Evolutionary conservation across 2,329 filamentous ascomycete genomes (phyloP).

Genomic region (Lanzia echinophila): DNA sequence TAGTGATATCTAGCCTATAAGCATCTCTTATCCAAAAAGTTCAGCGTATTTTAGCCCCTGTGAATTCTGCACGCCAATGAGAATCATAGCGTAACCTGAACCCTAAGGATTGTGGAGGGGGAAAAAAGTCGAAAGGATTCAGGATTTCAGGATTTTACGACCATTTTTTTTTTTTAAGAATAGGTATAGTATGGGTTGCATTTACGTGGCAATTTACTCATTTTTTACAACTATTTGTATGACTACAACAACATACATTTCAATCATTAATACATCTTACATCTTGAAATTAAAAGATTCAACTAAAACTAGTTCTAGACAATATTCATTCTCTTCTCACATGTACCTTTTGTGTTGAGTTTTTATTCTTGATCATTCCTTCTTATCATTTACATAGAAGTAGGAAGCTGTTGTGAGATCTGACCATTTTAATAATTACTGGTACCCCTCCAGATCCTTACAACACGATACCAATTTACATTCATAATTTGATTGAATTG

Average conservation of each 20-base stretch:
- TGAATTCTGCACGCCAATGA: too few relatives aligned
- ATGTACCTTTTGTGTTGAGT: not conserved
- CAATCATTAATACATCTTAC: not conserved
- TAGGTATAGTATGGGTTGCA: not conserved
- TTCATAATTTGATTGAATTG: not conserved
- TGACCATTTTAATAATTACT: not conserved
- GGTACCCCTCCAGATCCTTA: not conserved
- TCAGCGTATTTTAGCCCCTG: too few relatives aligned
- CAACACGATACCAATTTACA: not conserved
- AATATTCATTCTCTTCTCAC: not conserved
- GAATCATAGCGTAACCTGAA: too few relatives aligned
- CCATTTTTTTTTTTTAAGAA: too few relatives aligned
- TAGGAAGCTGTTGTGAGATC: not conserved
- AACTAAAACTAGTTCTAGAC: too few relatives aligned
- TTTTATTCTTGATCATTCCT: not conserved
- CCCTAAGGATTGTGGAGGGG: not conserved
- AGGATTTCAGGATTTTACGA: not conserved
- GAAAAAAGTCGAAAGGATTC: not conserved
- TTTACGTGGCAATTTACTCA: constrained; percentile 1
- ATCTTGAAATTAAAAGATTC: too few relatives aligned
- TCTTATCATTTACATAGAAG: not conserved
- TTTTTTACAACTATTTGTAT: not conserved
- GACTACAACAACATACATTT: not conserved
- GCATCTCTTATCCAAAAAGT: too few relatives aligned
- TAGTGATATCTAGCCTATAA: too few relatives aligned